These are phyloP conservation scores for Plasmodium knowlesi DNA, from an alignment of 169 alveolate species.

Conservation along the genomic window DNA sequence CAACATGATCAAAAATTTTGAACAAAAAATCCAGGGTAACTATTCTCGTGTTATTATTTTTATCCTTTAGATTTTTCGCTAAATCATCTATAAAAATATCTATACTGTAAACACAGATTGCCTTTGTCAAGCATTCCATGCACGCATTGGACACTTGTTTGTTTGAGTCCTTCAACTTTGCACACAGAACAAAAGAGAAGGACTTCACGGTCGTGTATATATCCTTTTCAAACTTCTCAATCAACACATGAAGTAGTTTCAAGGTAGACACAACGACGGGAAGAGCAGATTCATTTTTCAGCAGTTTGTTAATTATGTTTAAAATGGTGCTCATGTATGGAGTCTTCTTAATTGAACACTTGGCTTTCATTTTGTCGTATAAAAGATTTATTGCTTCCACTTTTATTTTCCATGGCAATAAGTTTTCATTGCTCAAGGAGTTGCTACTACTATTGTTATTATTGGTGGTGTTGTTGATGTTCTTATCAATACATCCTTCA, in stretches of 20 bases:
- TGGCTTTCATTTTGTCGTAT: conserved; percentile 48
- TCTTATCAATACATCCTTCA: conserved; percentile 62
- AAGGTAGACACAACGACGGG: conserved; percentile 67
- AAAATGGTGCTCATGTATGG: conserved; percentile 33
- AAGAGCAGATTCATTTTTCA: conserved; percentile 69
- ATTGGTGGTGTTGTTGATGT: not conserved
- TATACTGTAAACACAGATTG: conserved; percentile 25
- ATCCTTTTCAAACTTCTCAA: conserved; percentile 69
- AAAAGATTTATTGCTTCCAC: conserved; percentile 73
- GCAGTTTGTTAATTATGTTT: conserved; percentile 29
- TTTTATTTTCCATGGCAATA: conserved; percentile 75
- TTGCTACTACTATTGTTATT: not conserved
- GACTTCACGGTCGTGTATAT: conserved; percentile 36
- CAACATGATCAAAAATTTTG: conserved; percentile 30
- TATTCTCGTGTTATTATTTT: conserved; percentile 66
- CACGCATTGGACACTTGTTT: conserved; percentile 75
- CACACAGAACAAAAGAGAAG: conserved; percentile 39
- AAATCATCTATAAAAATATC: conserved; percentile 62
- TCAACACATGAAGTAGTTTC: conserved; percentile 34
- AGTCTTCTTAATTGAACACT: conserved; percentile 53
- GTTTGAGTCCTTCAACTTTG: conserved; percentile 67
- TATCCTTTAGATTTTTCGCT: conserved; percentile 63
- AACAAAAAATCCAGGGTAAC: conserved; percentile 57
- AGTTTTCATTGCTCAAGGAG: conserved; percentile 67
- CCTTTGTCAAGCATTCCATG: conserved; percentile 66